These are phyloP conservation scores for Saposhnikovia divaricata DNA, from an alignment of 129 eudicot species.

Conservation along the genomic window DNA sequence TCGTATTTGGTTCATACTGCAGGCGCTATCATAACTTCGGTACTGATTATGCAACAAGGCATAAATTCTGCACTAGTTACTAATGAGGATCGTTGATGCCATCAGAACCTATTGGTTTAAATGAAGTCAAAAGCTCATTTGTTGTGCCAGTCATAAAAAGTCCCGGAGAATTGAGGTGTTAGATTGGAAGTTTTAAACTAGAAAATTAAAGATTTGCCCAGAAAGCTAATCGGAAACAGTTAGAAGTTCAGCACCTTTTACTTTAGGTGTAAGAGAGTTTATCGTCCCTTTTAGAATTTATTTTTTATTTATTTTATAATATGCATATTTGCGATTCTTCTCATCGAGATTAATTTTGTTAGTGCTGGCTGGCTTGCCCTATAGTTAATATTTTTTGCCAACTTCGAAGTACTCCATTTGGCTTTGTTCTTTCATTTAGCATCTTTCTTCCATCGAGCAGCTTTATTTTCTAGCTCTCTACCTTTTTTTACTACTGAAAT, in stretches of 20 bases:
- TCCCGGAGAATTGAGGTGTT: neutral
- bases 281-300: neutral
- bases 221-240: constrained; percentile 4
- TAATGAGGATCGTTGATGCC: neutral
- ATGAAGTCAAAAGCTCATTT: neutral
- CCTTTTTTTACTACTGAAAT: neutral
- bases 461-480: neutral
- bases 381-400: neutral
- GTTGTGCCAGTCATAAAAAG: neutral
- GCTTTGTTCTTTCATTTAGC: neutral
- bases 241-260: constrained; percentile 2
- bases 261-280: constrained; percentile 1
- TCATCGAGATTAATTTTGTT: neutral
- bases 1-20: neutral
- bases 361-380: constrained; percentile 1
- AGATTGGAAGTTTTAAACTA: constrained; percentile 3
- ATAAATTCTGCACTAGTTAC: neutral
- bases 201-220: constrained; percentile 5
- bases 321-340: constrained; percentile 4
- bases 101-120: neutral
- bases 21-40: neutral
- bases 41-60: neutral
- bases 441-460: neutral
- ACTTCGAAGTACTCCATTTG: neutral
- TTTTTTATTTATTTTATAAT: neutral